phyloP scores from a whole-genome alignment of 352 stramenopile species.

The Ochromonadaceae sp. region DNA sequence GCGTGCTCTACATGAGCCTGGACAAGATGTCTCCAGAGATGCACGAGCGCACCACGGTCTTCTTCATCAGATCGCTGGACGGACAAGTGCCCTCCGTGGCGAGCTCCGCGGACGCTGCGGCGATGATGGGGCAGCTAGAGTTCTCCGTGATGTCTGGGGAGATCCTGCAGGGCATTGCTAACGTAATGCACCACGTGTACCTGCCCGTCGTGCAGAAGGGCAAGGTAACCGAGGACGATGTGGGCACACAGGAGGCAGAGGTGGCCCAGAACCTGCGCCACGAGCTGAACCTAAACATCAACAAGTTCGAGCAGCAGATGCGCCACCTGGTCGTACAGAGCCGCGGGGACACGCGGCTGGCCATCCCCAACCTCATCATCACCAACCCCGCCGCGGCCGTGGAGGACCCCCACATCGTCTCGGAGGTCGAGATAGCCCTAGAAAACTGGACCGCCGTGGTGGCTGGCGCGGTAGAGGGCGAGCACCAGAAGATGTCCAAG shows the following conservation, averaged over 20 bases:
- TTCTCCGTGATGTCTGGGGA: conserved; percentile 9
- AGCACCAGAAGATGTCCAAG: conserved; percentile 23
- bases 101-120: neutral
- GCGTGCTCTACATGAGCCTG: conserved; percentile 25
- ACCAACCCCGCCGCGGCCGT: conserved; percentile 48
- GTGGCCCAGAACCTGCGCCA: conserved; percentile 19
- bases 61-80: conserved; percentile 5
- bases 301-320: conserved; percentile 79
- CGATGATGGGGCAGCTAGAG: neutral
- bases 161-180: conserved; percentile 10
- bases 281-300: conserved; percentile 66
- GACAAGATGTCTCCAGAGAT: conserved; percentile 12
- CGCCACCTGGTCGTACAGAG: conserved; percentile 77
- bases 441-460: conserved; percentile 71
- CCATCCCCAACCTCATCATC: conserved; percentile 71
- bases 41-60: neutral
- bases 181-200: conserved; percentile 26
- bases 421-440: conserved; percentile 61
- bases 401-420: conserved; percentile 39
- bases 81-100: neutral
- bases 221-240: no score
- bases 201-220: conserved; percentile 29
- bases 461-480: neutral
- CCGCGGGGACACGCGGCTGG: conserved; percentile 75
- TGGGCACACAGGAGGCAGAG: neutral